Base-by-base conservation (phyloP, 2,329 filamentous ascomycete species). In the Aspergillus sergii region DNA sequence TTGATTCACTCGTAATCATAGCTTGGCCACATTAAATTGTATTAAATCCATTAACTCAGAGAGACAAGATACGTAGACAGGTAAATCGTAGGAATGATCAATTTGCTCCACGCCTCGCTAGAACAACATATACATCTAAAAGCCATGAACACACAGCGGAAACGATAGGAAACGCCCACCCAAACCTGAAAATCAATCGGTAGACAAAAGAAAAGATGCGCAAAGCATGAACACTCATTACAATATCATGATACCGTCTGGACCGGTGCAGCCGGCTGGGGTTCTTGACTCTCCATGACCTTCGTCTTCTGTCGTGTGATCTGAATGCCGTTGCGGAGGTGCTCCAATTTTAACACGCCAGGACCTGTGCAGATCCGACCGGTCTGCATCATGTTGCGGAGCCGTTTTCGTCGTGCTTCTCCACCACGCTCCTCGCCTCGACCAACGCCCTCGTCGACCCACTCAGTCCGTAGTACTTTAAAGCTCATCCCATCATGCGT, bases 401-500 rank as follows among this genome's bases (percentile, higher is more conserved):
- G 76, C 41, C 85, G 76, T 69, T 83, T 82, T 43, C 85, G 82
- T 65, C 78, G 78, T 46, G 81, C 79, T 74, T 80, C 71, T 68
- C 81, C 74, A 69, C 80, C 73, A 68, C 83, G 70, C 73, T 83
- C 74, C 78, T 83, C 73, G 68, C 82, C 76, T 61, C 77, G 73
- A 71, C 80, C 72, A 63, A 80, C 61, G 80, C 85, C 66, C 83
- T 95, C 93, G 66, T 92, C 89, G 0, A 97, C 91, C 89, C 94
- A 98, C 58, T 93, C 88, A 12, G 97, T 86, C 58, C 88, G 88
- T 65, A 89, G 84, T 55, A 99, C 87, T 84, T 91, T 93, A 78
- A 92, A 98, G 75, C 93, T 97, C 76, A 97, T 86, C 3, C 94
- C 94, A 69, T 96, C 93, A 73, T 97, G 93, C 16, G 83, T 84